phyloP scores from a whole-genome alignment of 768 basidiomycete species.

The Pholiota conissans region DNA sequence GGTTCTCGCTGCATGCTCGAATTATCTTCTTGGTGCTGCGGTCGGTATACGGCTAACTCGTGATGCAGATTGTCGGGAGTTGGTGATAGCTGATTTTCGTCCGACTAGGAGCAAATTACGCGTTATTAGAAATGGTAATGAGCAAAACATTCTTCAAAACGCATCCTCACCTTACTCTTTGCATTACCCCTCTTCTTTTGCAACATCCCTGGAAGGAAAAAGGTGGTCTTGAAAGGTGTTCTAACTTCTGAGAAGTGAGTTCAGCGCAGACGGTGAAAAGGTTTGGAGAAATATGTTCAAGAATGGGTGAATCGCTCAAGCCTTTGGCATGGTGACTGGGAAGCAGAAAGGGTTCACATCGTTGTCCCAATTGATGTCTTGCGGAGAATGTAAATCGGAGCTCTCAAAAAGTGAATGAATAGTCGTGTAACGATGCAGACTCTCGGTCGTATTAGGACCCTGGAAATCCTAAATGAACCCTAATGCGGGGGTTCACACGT shows the following conservation, averaged over 20 bases:
- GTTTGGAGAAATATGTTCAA: not conserved
- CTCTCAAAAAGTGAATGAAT: slow-evolving; percentile 30
- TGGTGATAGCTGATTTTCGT: not conserved
- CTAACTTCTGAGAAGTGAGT: no score
- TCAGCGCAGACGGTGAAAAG: no score
- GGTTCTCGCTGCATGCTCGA: not conserved
- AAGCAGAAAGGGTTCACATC: no score
- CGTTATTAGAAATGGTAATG: not conserved
- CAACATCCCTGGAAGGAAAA: not conserved
- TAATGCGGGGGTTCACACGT: no score
- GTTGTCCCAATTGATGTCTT: no score
- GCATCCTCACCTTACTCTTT: not conserved
- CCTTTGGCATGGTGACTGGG: no score
- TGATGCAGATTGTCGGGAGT: not conserved
- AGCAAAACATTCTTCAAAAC: not conserved
- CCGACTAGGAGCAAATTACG: not conserved
- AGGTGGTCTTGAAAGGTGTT: no score
- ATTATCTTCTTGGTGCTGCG: not conserved
- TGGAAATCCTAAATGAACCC: no score
- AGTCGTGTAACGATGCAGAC: no score
- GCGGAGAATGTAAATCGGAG: no score
- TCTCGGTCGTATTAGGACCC: no score
- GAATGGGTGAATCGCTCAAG: no score
- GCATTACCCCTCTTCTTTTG: not conserved
- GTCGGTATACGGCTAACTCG: not conserved